A percentile compares a stretch with the other conserved stretches of the same genome.
These are phyloP conservation scores for Wickerhamiella australiensis DNA, from an alignment of 805 yeast genomes.

Conservation along the genomic window DNA sequence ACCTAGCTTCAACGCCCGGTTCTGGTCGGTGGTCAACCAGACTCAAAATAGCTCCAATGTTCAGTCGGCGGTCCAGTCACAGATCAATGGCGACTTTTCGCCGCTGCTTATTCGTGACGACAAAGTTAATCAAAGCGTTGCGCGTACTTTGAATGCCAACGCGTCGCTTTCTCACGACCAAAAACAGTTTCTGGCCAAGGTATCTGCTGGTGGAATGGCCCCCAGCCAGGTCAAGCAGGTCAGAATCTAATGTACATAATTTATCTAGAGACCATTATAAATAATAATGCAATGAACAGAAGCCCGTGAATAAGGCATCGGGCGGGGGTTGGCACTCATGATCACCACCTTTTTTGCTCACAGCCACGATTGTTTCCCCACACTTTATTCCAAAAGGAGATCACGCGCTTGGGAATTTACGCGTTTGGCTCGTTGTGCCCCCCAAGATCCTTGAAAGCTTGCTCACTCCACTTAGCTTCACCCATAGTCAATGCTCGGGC, in stretches of 20 bases:
- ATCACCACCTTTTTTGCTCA: no score
- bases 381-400: no score
- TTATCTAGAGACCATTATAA: neutral
- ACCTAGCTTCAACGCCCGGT: conserved; percentile 19
- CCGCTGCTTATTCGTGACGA: neutral
- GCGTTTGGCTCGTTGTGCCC: no score
- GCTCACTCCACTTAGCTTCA: neutral
- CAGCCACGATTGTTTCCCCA: no score
- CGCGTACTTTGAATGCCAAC: conserved; percentile 15
- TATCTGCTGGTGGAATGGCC: conserved; percentile 18
- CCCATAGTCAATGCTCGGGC: conserved; percentile 1
- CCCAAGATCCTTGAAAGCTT: neutral
- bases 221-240: conserved; percentile 16
- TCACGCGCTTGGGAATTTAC: no score
- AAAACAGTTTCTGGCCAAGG: conserved; percentile 16
- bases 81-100: conserved; percentile 15
- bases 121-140: conserved; percentile 7
- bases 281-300: neutral
- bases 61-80: neutral
- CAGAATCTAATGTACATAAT: conserved; percentile 6
- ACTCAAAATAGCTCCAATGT: neutral
- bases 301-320: no score
- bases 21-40: conserved; percentile 18
- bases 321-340: no score
- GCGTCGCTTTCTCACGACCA: conserved; percentile 9